Percentiles rank a stretch among this genome's conserved stretches.
Evolutionary conservation across 2,329 filamentous ascomycete genomes (phyloP).

Genomic region (Hypoxylon sp.): DNA sequence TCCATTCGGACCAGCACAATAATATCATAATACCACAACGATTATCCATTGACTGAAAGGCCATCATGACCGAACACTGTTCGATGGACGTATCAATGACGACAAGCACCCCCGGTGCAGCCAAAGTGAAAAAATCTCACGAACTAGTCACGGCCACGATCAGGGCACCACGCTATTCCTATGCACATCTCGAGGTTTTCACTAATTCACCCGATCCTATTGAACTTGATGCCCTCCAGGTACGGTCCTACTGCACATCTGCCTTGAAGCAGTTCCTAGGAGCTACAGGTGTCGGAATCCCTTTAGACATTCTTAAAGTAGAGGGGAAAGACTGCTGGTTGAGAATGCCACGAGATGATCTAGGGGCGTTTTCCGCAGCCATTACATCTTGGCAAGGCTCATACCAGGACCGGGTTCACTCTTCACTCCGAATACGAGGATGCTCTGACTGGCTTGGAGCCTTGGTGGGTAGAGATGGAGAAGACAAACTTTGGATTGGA

Average conservation of each 20-base stretch:
- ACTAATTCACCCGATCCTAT: slow-evolving; percentile 48
- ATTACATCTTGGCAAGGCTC: slow-evolving; percentile 75
- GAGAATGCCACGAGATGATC: slow-evolving; percentile 73
- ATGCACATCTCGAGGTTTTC: slow-evolving; percentile 68
- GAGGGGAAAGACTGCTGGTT: slow-evolving; percentile 72
- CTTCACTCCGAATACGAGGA: slow-evolving; percentile 68
- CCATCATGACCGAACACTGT: slow-evolving; percentile 31
- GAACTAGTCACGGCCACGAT: slow-evolving; percentile 68
- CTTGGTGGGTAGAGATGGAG: slow-evolving; percentile 66
- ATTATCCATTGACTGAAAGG: slow-evolving; percentile 17
- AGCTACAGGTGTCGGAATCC: slow-evolving; percentile 74
- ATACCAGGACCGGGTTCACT: slow-evolving; percentile 60
- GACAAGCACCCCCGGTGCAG: slow-evolving; percentile 44
- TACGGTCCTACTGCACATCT: slow-evolving; percentile 73
- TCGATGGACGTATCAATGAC: slow-evolving; percentile 51
- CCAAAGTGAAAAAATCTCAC: slow-evolving; percentile 58
- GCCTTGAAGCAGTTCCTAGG: slow-evolving; percentile 80
- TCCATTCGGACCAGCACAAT: not conserved
- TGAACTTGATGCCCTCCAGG: slow-evolving; percentile 72
- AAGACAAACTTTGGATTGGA: slow-evolving; percentile 65
- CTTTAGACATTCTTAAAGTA: slow-evolving; percentile 78
- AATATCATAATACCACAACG: slow-evolving; percentile 7
- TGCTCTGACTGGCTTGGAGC: slow-evolving; percentile 76
- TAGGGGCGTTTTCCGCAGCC: slow-evolving; percentile 73
- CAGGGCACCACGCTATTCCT: slow-evolving; percentile 68